Base-by-base conservation (phyloP, 768 basidiomycete genomes). In the Pulveroboletus sp. region DNA sequence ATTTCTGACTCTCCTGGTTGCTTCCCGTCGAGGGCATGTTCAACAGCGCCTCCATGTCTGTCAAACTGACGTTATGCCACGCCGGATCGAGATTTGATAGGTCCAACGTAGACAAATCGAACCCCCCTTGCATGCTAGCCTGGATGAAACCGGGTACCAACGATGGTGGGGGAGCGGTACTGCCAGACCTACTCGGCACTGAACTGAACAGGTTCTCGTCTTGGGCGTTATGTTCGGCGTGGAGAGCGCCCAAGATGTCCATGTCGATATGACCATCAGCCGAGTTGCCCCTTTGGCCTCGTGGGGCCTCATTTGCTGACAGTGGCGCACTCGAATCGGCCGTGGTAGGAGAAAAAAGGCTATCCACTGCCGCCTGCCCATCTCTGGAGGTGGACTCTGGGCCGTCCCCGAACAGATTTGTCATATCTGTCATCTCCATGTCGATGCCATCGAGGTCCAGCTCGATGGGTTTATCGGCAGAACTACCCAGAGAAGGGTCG, bases 381-480 rank as follows among this genome's bases (percentile, higher is more conserved):
- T 69, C 67, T 36, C 65, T 62, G 9, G 75, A 58, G 14, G 59
- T 53, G 6, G 72, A 51, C 33, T 73, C 76, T 14, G 66, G 55
- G 19, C 64, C 58, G 42, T 79, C 77, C 7, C 82, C 79, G 55
- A 85, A 87, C 13, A 85, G 66, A 57, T 78, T 76, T 34, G 75
- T 60, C 59, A 73, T 62, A 35, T 59, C 62, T 33, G 70, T 52
- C 73, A 83, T 83, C 60, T 82, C 81, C 43, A 85, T 78, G 54
- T 87, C 84, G 65, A 84, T 81, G 43, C 58, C 55, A 39, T 89
- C 87, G 46, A 90, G 58, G 62, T 90, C 87, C 21, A 90, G 75
- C 59, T 89, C 88, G 48, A 90, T 90, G 17, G 89, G 87, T 63
- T 87, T 86, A 62, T 91, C 88, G 1, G 80, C 85, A 6, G 84